phyloP scores from a whole-genome alignment of 2,329 filamentous ascomycete species.

The Colletotrichum eleusines region DNA sequence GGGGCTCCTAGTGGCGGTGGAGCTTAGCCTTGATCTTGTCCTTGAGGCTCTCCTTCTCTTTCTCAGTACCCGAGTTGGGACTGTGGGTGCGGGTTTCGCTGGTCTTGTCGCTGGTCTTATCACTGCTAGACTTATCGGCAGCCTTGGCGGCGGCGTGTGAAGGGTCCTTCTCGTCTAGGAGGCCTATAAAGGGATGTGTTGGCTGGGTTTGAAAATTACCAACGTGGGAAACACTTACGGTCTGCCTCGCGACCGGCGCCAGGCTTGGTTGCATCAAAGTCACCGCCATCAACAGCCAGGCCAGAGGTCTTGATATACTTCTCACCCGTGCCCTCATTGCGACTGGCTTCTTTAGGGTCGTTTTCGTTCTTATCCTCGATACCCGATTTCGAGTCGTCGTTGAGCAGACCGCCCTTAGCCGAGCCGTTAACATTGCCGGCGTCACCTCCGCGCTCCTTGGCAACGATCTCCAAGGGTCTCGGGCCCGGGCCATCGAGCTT shows the following conservation, averaged over 20 bases:
- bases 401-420: slow-evolving; percentile 39
- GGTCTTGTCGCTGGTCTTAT: slow-evolving; percentile 41
- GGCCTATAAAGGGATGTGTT: slow-evolving; percentile 53
- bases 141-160: slow-evolving; percentile 32
- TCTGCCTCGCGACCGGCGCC: slow-evolving; percentile 77
- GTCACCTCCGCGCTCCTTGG: slow-evolving; percentile 50
- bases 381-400: slow-evolving; percentile 32
- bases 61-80: slow-evolving; percentile 41
- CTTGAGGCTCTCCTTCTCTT: slow-evolving; percentile 65
- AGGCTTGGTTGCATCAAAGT: slow-evolving; percentile 73
- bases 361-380: slow-evolving; percentile 41
- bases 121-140: slow-evolving; percentile 42
- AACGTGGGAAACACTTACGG: slow-evolving; percentile 57
- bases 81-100: slow-evolving; percentile 31
- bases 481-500: slow-evolving; percentile 58
- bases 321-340: slow-evolving; percentile 64
- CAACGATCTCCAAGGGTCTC: slow-evolving; percentile 55
- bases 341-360: slow-evolving; percentile 27
- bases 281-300: slow-evolving; percentile 72
- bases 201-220: slow-evolving; percentile 26
- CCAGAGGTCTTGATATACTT: slow-evolving; percentile 69
- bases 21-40: slow-evolving; percentile 79
- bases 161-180: slow-evolving; percentile 64
- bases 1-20: slow-evolving; percentile 58
- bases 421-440: slow-evolving; percentile 45